Percentiles rank a stretch among this genome's conserved stretches.
These are phyloP conservation scores for Pestalotiopsis sp. DNA, from an alignment of 2,329 filamentous ascomycete genomes.

Conservation along the genomic window DNA sequence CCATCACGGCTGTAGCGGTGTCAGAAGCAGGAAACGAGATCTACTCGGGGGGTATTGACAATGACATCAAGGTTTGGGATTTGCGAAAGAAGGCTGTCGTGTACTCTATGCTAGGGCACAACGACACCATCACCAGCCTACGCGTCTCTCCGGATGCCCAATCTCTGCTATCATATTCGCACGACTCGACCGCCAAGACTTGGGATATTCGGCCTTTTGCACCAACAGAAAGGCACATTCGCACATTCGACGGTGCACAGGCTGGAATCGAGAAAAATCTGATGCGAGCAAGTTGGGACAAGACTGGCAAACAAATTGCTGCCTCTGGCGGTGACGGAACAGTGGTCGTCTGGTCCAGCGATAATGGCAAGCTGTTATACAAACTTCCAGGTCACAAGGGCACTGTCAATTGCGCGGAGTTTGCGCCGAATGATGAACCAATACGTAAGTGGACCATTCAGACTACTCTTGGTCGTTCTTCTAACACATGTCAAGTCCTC, in stretches of 20 bases:
- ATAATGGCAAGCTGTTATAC: slow-evolving; percentile 87
- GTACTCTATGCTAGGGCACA: slow-evolving; percentile 87
- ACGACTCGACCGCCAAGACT: slow-evolving; percentile 90
- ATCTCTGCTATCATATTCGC: slow-evolving; percentile 85
- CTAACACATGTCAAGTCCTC: slow-evolving; percentile 61
- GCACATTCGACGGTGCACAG: slow-evolving; percentile 90
- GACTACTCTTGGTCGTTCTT: neutral
- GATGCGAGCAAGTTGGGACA: slow-evolving; percentile 87
- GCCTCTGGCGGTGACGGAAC: slow-evolving; percentile 89
- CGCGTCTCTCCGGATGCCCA: slow-evolving; percentile 93
- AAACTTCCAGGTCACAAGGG: slow-evolving; percentile 96
- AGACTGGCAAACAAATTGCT: slow-evolving; percentile 81
- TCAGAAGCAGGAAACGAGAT: slow-evolving; percentile 94
- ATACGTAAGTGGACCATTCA: slow-evolving; percentile 69
- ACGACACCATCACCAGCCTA: slow-evolving; percentile 88
- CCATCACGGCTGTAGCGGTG: slow-evolving; percentile 88
- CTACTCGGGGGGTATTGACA: slow-evolving; percentile 93
- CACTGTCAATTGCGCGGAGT: slow-evolving; percentile 91
- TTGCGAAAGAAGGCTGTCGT: slow-evolving; percentile 86
- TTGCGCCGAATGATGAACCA: slow-evolving; percentile 82
- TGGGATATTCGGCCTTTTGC: slow-evolving; percentile 98
- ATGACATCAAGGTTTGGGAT: slow-evolving; percentile 97
- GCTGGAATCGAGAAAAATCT: slow-evolving; percentile 90
- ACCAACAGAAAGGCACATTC: slow-evolving; percentile 80
- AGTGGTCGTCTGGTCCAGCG: slow-evolving; percentile 87